These are phyloP conservation scores for Cetraspora pellucida DNA, from an alignment of 192 early-diverging fungal species.

Conservation along the genomic window DNA sequence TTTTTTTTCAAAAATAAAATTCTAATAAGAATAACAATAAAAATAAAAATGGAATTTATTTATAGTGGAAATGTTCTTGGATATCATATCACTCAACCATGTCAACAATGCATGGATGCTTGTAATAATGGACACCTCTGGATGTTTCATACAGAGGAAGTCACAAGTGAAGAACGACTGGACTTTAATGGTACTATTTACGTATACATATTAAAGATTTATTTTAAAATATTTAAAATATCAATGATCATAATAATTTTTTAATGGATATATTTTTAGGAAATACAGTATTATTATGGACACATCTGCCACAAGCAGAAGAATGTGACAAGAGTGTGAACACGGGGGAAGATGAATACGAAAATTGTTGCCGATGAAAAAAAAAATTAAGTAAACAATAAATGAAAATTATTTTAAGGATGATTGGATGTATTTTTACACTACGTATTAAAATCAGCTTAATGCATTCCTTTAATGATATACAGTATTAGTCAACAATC, in stretches of 20 bases:
- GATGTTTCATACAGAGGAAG: conserved; percentile 89
- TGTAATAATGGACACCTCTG: conserved; percentile 98
- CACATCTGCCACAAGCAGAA: conserved; percentile 22
- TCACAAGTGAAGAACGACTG: conserved; percentile 61
- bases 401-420: no score
- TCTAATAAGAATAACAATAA: conserved; percentile 8
- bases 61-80: conserved; percentile 72
- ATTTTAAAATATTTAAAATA: neutral
- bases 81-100: conserved; percentile 84
- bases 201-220: neutral
- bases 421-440: no score
- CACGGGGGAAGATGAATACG: conserved; percentile 20
- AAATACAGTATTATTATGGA: conserved; percentile 25
- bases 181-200: conserved; percentile 12
- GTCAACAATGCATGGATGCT: conserved; percentile 81
- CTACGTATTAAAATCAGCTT: no score
- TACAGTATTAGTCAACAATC: no score
- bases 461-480: no score
- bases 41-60: no score
- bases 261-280: conserved; percentile 7
- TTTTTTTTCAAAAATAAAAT: neutral
- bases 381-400: no score
- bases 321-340: neutral
- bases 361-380: conserved; percentile 13
- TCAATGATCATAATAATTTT: neutral